Evolutionary conservation across 306 rosid genomes (phyloP).

Genomic region (Dryas drummondii): DNA sequence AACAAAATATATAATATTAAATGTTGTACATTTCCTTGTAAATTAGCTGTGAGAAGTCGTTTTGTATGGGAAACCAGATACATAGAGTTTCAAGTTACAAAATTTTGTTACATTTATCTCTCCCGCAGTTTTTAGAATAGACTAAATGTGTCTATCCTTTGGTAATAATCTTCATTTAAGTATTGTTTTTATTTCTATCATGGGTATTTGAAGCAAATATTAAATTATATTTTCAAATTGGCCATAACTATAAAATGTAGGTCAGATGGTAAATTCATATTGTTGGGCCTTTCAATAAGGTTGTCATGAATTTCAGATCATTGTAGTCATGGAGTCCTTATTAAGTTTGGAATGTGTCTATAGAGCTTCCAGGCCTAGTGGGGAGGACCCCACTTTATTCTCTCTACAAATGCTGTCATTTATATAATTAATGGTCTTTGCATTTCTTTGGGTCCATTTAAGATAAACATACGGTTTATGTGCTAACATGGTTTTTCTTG

Average conservation of each 20-base stretch:
- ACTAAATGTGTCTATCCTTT: background rate
- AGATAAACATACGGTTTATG: background rate
- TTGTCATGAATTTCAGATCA: background rate
- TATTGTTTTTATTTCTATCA: background rate
- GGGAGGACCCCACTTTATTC: background rate
- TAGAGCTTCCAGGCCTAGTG: background rate
- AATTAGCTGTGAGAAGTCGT: background rate
- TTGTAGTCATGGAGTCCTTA: background rate
- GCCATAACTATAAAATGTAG: background rate
- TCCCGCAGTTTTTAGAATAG: background rate
- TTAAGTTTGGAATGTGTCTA: background rate
- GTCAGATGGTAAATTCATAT: background rate
- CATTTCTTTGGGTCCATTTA: background rate
- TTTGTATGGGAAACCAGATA: background rate
- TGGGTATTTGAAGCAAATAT: background rate
- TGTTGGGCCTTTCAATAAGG: background rate
- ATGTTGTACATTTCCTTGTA: background rate
- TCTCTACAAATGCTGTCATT: background rate
- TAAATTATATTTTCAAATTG: background rate
- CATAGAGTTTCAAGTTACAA: background rate
- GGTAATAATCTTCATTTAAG: background rate
- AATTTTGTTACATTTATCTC: background rate
- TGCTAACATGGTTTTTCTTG: slow-evolving; percentile 12
- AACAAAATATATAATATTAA: too few relatives aligned
- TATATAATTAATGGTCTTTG: background rate